Base-by-base conservation (phyloP, 345 rosid genomes). In the Melastoma malabathricum region DNA sequence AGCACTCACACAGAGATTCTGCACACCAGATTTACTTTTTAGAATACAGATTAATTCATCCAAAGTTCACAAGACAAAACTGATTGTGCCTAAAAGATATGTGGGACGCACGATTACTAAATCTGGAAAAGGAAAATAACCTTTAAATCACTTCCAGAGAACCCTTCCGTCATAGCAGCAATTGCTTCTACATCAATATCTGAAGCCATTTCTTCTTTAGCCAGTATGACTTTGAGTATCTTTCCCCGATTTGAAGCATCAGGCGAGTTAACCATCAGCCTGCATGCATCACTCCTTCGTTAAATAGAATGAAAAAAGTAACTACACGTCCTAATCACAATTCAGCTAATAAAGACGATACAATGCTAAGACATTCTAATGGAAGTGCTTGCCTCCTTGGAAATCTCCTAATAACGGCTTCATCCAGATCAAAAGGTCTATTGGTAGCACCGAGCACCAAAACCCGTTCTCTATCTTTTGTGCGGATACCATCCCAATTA, bases 71-170 rank as follows among this genome's bases (percentile, higher is more conserved):
- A 45, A 54, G 18, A 48, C 17, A 18, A 13, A 18, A 15, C 22
- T 18, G 2, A 53, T 34, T 6, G 17, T 50, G 10, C 51, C 55
- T 50, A 68, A 56, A 48, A 39, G 20, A 18, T 47, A 13, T 50
- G 17, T 44, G 48, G 9, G 61, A 25, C n/a, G 47, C 15, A 46
- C 19, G 25, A 44, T 3, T 14, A 18, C 27, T 22, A 34, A 27
- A 48, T 18, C 25, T 4, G 4, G 25, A 22, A 22, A 22, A 50
- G 31, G 50, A 46, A 16, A 17, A 69, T 18, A 22, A 10, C 99
- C 99, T 87, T 92, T 43, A 92, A 66, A 68, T 92, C 99, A 59
- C 99, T 92, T 62, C 97, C 97, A 46, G 99, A 92, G 66, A 84
- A 92, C 46, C 99, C 99, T 57, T 84, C 89, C 13, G 97, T 79